Base-by-base conservation (phyloP, 345 rosid species). In the Salix udensis region DNA sequence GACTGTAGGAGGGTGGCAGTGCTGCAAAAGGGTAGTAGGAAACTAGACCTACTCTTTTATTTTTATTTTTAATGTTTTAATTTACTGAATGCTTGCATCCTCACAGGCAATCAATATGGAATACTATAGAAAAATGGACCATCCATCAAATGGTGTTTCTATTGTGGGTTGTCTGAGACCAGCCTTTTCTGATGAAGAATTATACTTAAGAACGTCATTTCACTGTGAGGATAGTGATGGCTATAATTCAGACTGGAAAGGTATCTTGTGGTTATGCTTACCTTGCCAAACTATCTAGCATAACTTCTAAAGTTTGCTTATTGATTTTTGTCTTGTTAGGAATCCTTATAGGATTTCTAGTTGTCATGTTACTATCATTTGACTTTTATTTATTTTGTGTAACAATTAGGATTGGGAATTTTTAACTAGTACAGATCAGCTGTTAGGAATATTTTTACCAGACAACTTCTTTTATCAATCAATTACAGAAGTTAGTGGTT, bases 111-210 rank as follows among this genome's bases (percentile, higher is more conserved):
- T 85, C 76, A 80, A 80, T 42, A 68, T 74, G 83, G 94, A 89
- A 78, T 87, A 83, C 82, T 85, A 82, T 75, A 88, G 76, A 78
- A 85, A 86, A 80, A 89, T 89, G 94, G 90, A 88, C 81, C 80
- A 84, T 84, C 97, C 98, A 5, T 89, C 97, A 73, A 95, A 95
- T 86, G 97, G 94, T 74, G 92, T 95, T 36, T 89, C 97, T 46
- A 88, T 95, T 79, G 78, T 93, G 50, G 97, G 96, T 28, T 93
- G 91, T 86, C 91, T 95, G 23, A 85, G 94, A 76, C 97, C 97
- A 30, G 88, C 89, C 66, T 94, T 90, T 86, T 82, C 84, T 52
- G 97, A 91, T 74, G 98, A 94, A 84, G 97, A 87, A 78, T 82
- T 86, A 26, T 88, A 89, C 83, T 80, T 92, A 78, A 90, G 92